Evolutionary conservation across 163 green algal genomes (phyloP).

Genomic region (Chlamydomonas reinhardtii): DNA sequence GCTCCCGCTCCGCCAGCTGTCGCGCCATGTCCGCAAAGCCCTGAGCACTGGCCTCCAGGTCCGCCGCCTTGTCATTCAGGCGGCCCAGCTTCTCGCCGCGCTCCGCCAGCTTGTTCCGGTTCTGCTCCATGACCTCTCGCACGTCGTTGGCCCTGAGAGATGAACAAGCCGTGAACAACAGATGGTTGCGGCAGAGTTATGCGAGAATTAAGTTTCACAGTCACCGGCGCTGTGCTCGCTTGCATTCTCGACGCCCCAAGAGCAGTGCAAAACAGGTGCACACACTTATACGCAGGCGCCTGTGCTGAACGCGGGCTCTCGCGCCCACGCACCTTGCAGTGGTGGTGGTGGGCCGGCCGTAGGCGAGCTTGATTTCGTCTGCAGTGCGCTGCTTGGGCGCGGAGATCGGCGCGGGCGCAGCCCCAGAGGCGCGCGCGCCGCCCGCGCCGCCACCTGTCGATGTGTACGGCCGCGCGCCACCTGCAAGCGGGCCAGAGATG

Average conservation of each 20-base stretch:
- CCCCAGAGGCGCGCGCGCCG: background rate
- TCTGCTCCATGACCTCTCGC: constrained; percentile 59
- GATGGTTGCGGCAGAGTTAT: too few species aligned
- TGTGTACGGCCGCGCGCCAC: constrained; percentile 6
- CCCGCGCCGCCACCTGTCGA: constrained; percentile 2
- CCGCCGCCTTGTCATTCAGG: constrained; percentile 65
- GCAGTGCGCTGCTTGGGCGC: constrained; percentile 46
- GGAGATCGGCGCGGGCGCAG: background rate
- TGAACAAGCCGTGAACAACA: background rate
- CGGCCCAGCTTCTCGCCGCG: constrained; percentile 64
- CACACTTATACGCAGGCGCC: too few species aligned
- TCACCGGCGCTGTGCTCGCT: too few species aligned
- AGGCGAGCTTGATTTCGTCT: constrained; percentile 66
- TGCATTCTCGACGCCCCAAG: too few species aligned
- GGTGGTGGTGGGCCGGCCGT: constrained; percentile 39
- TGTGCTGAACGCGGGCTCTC: too few species aligned
- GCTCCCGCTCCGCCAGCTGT: constrained; percentile 69
- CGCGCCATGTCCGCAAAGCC: constrained; percentile 72
- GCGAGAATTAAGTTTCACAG: too few species aligned
- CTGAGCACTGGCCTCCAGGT: constrained; percentile 61
- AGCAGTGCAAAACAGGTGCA: too few species aligned
- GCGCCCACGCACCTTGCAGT: background rate
- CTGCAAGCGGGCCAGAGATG: background rate
- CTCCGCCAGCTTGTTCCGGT: constrained; percentile 54
- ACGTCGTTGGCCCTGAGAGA: constrained; percentile 27